A percentile compares a stretch with the other conserved stretches of the same genome.
These are phyloP conservation scores for Scheffersomyces stipitis DNA, from an alignment of 805 yeast species.

Conservation along the genomic window DNA sequence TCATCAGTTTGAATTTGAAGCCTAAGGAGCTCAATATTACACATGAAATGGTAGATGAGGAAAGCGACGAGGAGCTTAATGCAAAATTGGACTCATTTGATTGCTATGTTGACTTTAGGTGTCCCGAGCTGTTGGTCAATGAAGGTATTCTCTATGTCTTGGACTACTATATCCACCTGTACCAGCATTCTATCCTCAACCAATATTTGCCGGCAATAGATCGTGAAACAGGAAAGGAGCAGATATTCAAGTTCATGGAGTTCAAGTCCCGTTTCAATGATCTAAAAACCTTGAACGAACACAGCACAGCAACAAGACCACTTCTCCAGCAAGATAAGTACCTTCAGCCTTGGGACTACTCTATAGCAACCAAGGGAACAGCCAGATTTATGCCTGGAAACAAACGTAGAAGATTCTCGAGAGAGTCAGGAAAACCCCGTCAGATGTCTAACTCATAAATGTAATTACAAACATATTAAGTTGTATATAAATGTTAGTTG, in stretches of 20 bases:
- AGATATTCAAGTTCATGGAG: slow-evolving; percentile 46
- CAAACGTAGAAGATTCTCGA: slow-evolving; percentile 46
- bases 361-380: slow-evolving; percentile 38
- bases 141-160: slow-evolving; percentile 58
- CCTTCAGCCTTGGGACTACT: slow-evolving; percentile 45
- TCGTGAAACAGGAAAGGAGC: slow-evolving; percentile 42
- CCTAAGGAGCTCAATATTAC: slow-evolving; percentile 22
- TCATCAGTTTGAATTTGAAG: slow-evolving; percentile 55
- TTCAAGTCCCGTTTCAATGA: slow-evolving; percentile 44
- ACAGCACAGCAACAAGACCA: slow-evolving; percentile 19
- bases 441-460: too few relatives aligned
- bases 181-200: slow-evolving; percentile 50
- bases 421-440: slow-evolving; percentile 33
- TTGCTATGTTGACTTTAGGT: slow-evolving; percentile 35
- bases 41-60: slow-evolving; percentile 5
- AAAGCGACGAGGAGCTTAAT: slow-evolving; percentile 19
- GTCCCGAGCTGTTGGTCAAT: slow-evolving; percentile 44
- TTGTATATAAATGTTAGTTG: too few relatives aligned
- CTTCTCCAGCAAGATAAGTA: slow-evolving; percentile 46
- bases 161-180: slow-evolving; percentile 60
- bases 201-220: slow-evolving; percentile 40
- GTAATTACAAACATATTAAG: too few relatives aligned
- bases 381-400: slow-evolving; percentile 54
- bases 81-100: slow-evolving; percentile 32
- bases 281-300: slow-evolving; percentile 32